Base-by-base conservation (phyloP, 2,329 filamentous ascomycete species). In the Cladosporium sphaerospermum region DNA sequence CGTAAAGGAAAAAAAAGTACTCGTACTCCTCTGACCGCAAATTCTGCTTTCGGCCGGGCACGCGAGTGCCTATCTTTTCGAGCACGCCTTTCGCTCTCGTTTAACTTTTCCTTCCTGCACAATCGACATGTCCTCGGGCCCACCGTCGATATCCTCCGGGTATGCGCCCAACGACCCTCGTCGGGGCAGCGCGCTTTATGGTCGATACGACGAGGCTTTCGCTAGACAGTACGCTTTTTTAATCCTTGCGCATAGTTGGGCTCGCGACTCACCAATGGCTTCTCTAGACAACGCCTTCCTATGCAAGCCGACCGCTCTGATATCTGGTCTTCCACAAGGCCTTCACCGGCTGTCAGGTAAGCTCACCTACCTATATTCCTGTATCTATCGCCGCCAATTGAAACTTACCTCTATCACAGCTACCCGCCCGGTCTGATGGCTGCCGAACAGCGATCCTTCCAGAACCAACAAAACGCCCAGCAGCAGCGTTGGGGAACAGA, bases 401-500 rank as follows among this genome's bases (percentile, higher is more conserved):
- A 54, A 53, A 55, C 61, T 61, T 57, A 62, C 53, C 54, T 48
- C 48, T 50, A 54, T 50, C 53, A 58, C 59, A 65, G 62, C 54
- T 60, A 63, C 54, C 58, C 62, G 36, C 56, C 61, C 45, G 58
- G 57, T 33, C 60, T 60, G 13, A 60, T 51, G 61, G 43, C 53
- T 59, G 54, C 56, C 57, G 41, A 58, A 55, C 41, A 57, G 52
- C 41, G 57, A 59, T 44, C 60, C 57, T 44, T 55, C 54, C 43
- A 51, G n/a, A 39, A 39, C n/a, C 36, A 39, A 14, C 36, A 13
- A 53, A 18, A 49, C 60, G 42, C 55, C 52, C 62, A 63, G 56
- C 56, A 59, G 46, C 58, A 62, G 40, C 59, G 57, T 54, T 63
- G 61, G 58, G 58, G 60, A 32, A 58, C 59, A 53, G 63, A 64